phyloP scores from a whole-genome alignment of 306 rosid genomes.

The Vicia sativa region DNA sequence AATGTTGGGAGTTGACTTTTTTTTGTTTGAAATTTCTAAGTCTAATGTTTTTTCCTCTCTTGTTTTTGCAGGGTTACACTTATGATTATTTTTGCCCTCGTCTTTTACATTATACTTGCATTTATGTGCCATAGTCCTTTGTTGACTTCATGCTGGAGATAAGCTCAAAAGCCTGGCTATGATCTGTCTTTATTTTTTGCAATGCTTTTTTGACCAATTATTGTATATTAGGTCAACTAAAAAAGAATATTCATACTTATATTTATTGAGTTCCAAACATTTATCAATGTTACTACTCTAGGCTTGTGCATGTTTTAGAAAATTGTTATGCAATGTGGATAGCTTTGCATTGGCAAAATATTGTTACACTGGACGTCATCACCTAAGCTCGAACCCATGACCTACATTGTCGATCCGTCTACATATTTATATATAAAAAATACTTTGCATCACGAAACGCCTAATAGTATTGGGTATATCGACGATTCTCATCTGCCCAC shows the following conservation, averaged over 20 bases:
- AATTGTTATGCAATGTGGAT: not conserved
- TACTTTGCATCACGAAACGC: too few species aligned
- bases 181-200: not conserved
- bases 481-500: too few species aligned
- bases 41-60: not conserved
- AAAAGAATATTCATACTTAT: conserved; percentile 5
- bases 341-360: not conserved
- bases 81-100: conserved; percentile 53
- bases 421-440: too few species aligned
- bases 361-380: too few species aligned
- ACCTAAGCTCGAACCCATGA: too few species aligned
- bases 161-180: conserved; percentile 3
- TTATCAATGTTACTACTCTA: conserved; percentile 3
- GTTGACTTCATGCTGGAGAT: conserved; percentile 54
- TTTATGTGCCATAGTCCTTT: conserved; percentile 78
- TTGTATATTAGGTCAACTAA: conserved; percentile 21
- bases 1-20: not conserved
- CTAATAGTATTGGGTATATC: too few species aligned
- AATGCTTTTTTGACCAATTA: conserved; percentile 24
- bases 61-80: conserved; percentile 67
- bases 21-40: not conserved
- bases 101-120: conserved; percentile 59
- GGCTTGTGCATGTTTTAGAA: conserved; percentile 27
- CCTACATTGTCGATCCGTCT: too few species aligned
- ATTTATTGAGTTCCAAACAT: conserved; percentile 20